Base-by-base conservation (phyloP, 208 protist genomes). In the Angomonas ambiguus region DNA sequence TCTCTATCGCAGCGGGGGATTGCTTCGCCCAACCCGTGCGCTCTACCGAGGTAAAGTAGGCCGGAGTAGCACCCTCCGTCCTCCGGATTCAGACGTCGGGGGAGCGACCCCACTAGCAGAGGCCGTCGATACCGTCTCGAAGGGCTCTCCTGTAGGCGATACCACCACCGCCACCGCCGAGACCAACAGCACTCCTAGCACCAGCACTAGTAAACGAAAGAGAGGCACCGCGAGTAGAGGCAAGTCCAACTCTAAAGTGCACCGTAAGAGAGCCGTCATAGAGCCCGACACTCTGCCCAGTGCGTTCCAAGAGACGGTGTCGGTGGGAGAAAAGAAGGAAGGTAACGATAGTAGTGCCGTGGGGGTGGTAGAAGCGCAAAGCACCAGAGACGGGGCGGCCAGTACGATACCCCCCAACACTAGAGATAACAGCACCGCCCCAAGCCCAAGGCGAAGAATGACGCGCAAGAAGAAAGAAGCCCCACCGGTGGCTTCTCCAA, bases 191-290 rank as follows among this genome's bases (percentile, higher is more conserved):
- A 18, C 22, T 18, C 30, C 30, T 59, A 33, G 24, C 34, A 10
- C 32, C 24, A 42, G 24, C 1, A 22, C 28, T 1, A 5, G 31
- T 33, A 62, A 35, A 10, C 28, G 31, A 18, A 62, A 31, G 13
- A 34, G 11, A 33, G 31, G 30, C 22, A 2, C 31, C 13, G 53
- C 53, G 11, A 38, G 11, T 4, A n/a, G 20, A n/a, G 24, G 18
- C 10, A 53, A 53, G 16, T 53, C 45, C 18, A 53, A 53, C 16
- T 53, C 45, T 5, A 53, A 53, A 24, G 45, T 53, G 45, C 45
- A 53, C 45, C 45, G 45, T 24, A 53, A 53, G 45, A 13, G 45
- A 27, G 45, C 45, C 45, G 45, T 53, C 8, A 53, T 53, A 5
- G 45, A 53, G 18, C 18, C 45, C 45, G 24, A 53, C 11, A 5